Evolutionary conservation across 305 asterid genomes (phyloP).

Genomic region (Fraxinus velutina): DNA sequence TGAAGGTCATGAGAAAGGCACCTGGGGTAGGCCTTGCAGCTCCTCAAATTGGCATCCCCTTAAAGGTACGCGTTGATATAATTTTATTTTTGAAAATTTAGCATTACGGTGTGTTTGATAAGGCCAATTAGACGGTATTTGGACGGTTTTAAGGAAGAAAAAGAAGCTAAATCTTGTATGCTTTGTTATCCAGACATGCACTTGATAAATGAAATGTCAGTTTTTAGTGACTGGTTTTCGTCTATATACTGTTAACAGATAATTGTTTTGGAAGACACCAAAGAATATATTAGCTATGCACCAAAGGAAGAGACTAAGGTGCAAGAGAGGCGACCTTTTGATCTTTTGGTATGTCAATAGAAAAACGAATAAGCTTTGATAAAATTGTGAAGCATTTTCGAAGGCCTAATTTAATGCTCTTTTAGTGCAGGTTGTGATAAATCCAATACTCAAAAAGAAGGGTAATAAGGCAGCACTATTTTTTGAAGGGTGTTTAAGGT

Average conservation of each 20-base stretch:
- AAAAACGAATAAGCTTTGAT: background rate
- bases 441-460: conserved; percentile 66
- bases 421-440: conserved; percentile 72
- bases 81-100: background rate
- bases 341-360: conserved; percentile 68
- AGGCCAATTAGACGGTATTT: background rate
- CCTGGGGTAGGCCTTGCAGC: conserved; percentile 99
- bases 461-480: conserved; percentile 65
- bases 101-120: background rate
- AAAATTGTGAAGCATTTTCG: background rate
- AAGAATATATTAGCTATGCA: conserved; percentile 64
- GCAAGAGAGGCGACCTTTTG: conserved; percentile 70
- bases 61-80: conserved; percentile 45
- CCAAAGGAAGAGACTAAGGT: conserved; percentile 56
- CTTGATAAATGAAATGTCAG: background rate
- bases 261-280: conserved; percentile 79
- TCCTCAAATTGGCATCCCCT: conserved; percentile 87
- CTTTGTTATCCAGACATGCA: background rate
- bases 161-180: background rate
- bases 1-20: conserved; percentile 70
- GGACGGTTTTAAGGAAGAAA: background rate
- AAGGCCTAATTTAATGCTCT: conserved; percentile 17
- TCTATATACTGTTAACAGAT: conserved; percentile 43
- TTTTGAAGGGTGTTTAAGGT: conserved; percentile 96
- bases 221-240: background rate